A percentile compares a stretch with the other conserved stretches of the same genome.
phyloP scores from a whole-genome alignment of 148 eudicot genomes.

The Fagopyrum tataricum region DNA sequence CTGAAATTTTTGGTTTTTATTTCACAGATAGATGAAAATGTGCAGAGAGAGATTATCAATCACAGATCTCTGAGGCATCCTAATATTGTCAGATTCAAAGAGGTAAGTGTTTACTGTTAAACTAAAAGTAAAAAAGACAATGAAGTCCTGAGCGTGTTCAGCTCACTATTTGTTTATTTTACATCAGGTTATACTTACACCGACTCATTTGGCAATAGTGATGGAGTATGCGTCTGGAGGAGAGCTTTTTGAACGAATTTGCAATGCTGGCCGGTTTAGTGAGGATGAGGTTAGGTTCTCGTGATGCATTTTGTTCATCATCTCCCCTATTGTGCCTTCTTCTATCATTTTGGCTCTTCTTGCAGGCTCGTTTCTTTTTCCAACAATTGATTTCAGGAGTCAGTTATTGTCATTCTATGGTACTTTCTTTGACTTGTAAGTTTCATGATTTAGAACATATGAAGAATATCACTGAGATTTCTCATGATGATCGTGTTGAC shows the following conservation, averaged over 20 bases:
- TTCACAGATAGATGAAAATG: slow-evolving; percentile 84
- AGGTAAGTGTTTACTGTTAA: slow-evolving; percentile 31
- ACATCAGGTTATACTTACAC: slow-evolving; percentile 64
- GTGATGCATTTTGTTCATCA: not conserved
- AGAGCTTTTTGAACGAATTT: slow-evolving; percentile 84
- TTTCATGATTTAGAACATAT: not conserved
- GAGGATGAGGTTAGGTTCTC: slow-evolving; percentile 71
- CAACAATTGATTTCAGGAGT: slow-evolving; percentile 92
- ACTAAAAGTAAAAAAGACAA: not conserved
- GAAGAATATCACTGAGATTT: not conserved
- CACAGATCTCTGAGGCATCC: slow-evolving; percentile 90
- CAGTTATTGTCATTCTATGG: slow-evolving; percentile 97
- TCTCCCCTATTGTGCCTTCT: not conserved
- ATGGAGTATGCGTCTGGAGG: slow-evolving; percentile 99
- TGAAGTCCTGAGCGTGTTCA: not conserved
- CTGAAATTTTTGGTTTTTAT: not conserved
- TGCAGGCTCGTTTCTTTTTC: slow-evolving; percentile 90
- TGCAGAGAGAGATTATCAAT: slow-evolving; percentile 82
- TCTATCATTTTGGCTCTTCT: slow-evolving; percentile 4
- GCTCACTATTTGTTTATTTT: not conserved
- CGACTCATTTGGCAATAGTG: slow-evolving; percentile 90
- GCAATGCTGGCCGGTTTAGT: slow-evolving; percentile 81
- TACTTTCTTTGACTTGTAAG: slow-evolving; percentile 18
- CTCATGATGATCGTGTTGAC: not conserved
- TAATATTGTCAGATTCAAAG: slow-evolving; percentile 82